Percentiles rank a stretch among this genome's conserved stretches.
These are phyloP conservation scores for Xenoacremonium recifei DNA, from an alignment of 2,329 filamentous ascomycete genomes.

Conservation along the genomic window DNA sequence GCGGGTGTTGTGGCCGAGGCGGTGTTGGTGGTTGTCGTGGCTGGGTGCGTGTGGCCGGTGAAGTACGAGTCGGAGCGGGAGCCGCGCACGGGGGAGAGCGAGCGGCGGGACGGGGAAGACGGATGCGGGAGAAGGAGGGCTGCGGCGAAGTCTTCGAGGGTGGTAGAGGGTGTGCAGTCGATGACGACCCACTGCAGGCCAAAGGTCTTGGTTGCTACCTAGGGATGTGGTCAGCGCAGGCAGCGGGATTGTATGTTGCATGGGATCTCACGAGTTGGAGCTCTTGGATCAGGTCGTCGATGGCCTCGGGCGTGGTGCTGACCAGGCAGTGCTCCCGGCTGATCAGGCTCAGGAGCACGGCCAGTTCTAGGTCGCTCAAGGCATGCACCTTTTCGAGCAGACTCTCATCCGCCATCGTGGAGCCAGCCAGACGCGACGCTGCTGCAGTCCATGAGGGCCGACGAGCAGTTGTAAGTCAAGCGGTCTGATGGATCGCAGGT, in stretches of 20 bases:
- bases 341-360: conserved; percentile 76
- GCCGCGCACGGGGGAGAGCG: conserved; percentile 24
- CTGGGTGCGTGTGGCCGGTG: conserved; percentile 21
- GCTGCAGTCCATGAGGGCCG: conserved; percentile 22
- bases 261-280: conserved; percentile 59
- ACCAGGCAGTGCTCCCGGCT: conserved; percentile 87
- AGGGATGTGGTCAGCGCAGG: neutral
- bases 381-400: conserved; percentile 70
- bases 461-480: neutral
- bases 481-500: too few relatives aligned
- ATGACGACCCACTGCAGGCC: conserved; percentile 68
- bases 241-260: neutral
- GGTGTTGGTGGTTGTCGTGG: too few relatives aligned
- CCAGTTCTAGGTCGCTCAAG: conserved; percentile 85
- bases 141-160: conserved; percentile 76
- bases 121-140: conserved; percentile 56
- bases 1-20: conserved; percentile 28
- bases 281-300: conserved; percentile 72
- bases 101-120: conserved; percentile 21
- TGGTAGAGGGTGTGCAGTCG: conserved; percentile 70
- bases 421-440: conserved; percentile 17
- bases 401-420: conserved; percentile 58
- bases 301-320: conserved; percentile 61
- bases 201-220: conserved; percentile 71
- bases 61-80: conserved; percentile 31